phyloP scores from a whole-genome alignment of 2,329 filamentous ascomycete genomes.

The Metarhizium anisopliae region DNA sequence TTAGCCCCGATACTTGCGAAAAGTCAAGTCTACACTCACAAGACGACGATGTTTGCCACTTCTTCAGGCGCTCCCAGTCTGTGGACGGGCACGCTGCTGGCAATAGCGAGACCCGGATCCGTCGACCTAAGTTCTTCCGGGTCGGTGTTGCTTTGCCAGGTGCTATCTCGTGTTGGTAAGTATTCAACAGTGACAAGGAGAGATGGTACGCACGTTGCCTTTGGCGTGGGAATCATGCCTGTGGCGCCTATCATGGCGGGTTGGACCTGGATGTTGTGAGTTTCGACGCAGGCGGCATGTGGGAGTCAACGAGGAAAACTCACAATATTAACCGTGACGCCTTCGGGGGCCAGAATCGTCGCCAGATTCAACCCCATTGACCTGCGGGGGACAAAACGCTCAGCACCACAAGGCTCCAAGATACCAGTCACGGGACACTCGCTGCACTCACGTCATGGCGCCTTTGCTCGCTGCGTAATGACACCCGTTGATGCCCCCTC shows the following conservation, averaged over 20 bases:
- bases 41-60: too few relatives aligned
- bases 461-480: conserved; percentile 27
- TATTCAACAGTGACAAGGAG: too few relatives aligned
- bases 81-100: conserved; percentile 22
- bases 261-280: conserved; percentile 14
- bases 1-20: too few relatives aligned
- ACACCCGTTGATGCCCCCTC: conserved; percentile 25
- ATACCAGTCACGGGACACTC: too few relatives aligned
- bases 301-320: conserved; percentile 1
- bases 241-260: conserved; percentile 27
- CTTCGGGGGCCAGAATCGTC: conserved; percentile 21
- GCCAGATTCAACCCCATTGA: conserved; percentile 26
- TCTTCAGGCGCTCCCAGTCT: conserved; percentile 15
- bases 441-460: conserved; percentile 13
- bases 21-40: too few relatives aligned
- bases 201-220: conserved; percentile 4
- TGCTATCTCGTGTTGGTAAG: too few relatives aligned
- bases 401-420: background rate
- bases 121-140: conserved; percentile 18
- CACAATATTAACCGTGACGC: conserved; percentile 26
- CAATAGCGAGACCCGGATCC: conserved; percentile 26
- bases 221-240: conserved; percentile 25
- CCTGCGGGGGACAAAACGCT: conserved; percentile 11
- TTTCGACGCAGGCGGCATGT: too few relatives aligned
- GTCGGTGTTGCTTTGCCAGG: conserved; percentile 9